phyloP scores from a whole-genome alignment of 768 basidiomycete genomes.

The Boletus fagicola region DNA sequence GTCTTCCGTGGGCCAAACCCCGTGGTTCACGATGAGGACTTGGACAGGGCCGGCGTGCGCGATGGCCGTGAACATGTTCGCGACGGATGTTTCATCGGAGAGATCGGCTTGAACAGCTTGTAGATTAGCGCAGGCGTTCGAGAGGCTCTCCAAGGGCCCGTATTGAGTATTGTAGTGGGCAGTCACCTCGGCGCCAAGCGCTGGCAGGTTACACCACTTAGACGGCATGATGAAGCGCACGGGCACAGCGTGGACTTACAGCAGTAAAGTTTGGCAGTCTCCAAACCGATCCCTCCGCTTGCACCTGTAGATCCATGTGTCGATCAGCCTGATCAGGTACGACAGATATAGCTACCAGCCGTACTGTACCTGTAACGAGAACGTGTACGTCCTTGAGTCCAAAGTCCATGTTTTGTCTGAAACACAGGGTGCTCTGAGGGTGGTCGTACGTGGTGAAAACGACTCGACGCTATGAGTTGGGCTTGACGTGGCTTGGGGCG shows the following conservation, averaged over 20 bases:
- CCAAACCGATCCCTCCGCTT: constrained; percentile 73
- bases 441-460: neutral
- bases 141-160: constrained; percentile 41
- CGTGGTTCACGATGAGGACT: constrained; percentile 63
- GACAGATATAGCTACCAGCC: neutral
- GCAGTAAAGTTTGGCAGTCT: constrained; percentile 55
- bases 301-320: constrained; percentile 46
- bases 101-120: constrained; percentile 56
- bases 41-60: constrained; percentile 49
- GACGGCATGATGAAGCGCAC: neutral
- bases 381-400: constrained; percentile 61
- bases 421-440: neutral
- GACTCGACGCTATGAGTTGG: neutral
- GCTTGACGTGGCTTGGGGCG: neutral
- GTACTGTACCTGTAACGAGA: constrained; percentile 56
- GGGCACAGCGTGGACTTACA: constrained; percentile 34
- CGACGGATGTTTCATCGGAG: constrained; percentile 52
- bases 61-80: constrained; percentile 44
- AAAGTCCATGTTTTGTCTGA: constrained; percentile 45
- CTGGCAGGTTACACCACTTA: constrained; percentile 33
- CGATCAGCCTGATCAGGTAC: neutral
- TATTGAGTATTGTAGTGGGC: constrained; percentile 66
- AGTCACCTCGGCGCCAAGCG: constrained; percentile 67
- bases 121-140: constrained; percentile 33
- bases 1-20: constrained; percentile 44